Conservation (phyloP, 306 rosid species). For the Pterocarpus macrocarpus region DNA sequence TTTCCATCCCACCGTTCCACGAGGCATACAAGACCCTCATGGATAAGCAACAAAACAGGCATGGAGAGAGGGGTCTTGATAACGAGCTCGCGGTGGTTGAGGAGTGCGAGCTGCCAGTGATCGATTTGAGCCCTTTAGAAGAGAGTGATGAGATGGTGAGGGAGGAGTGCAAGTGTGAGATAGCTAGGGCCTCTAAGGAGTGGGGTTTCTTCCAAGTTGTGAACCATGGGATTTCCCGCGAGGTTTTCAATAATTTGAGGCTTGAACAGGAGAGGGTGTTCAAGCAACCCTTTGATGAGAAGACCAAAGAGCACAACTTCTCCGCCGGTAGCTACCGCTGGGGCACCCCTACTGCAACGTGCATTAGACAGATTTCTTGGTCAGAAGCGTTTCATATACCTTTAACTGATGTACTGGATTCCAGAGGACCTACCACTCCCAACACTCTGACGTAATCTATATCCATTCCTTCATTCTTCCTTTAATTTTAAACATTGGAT, state of each 20-base stretch:
- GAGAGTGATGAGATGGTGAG: background rate
- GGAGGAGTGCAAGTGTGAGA: background rate
- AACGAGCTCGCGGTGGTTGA: background rate
- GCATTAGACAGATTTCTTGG: slow-evolving; percentile 78
- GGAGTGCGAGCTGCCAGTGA: background rate
- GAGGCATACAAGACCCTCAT: background rate
- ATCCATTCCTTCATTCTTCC: no score
- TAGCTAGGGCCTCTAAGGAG: slow-evolving; percentile 53
- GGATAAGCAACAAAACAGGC: background rate
- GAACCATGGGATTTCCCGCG: slow-evolving; percentile 78
- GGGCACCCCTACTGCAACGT: slow-evolving; percentile 86
- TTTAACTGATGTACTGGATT: slow-evolving; percentile 54
- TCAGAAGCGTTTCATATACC: slow-evolving; percentile 96
- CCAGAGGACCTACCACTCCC: slow-evolving; percentile 37
- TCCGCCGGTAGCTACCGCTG: slow-evolving; percentile 90
- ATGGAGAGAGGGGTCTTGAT: background rate
- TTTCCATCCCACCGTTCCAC: background rate
- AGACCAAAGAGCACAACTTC: slow-evolving; percentile 64
- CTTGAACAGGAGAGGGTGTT: slow-evolving; percentile 71
- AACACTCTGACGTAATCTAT: slow-evolving; percentile 64
- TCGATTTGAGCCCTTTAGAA: background rate
- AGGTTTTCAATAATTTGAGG: slow-evolving; percentile 62
- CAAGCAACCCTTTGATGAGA: slow-evolving; percentile 68
- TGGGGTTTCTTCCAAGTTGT: slow-evolving; percentile 98
- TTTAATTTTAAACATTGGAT: no score